Evolutionary conservation across 495 filamentous ascomycete genomes (phyloP), one percentile per base, ranked within the genome.

Genomic region (Sabuloglossum arenarium): DNA sequence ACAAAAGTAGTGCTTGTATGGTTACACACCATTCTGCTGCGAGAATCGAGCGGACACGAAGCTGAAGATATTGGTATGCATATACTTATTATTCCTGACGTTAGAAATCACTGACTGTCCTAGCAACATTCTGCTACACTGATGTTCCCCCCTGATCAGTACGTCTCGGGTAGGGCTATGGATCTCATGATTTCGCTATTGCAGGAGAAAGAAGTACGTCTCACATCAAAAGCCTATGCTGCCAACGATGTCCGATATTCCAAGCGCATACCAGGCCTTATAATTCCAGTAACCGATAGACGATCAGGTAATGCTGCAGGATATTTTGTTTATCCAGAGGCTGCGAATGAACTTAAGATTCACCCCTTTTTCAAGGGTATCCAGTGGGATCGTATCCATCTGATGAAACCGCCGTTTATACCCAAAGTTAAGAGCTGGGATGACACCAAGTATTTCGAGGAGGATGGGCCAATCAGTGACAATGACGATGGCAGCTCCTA

Each of bases 391-490:
- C 62, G 59, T 27, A 54, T 71, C 23, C 86, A 89, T 62, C 63
- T 76, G 16, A 72, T 75, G 53, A 66, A 71, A 32, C 87, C 90
- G 11, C 90, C 88, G 4, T 84, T 86, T 59, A 71, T 93, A 6
- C 90, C 90, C 2, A 68, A 73, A 39, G 79, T 94, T 30, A 73
- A 70, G 31, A 70, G 73, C 25, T 73, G 75, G 61, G 87, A 90
- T 57, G 87, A 95, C 60, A 94, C 88, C 12, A 81, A 84, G 56
- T 95, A 94, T 64, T 94, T 94, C 59, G 84, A 93, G 53, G 84
- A 90, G 53, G 81, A 82, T 59, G 80, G 81, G 37, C 69, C 78
- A n/a, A 75, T 84, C 56, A 79, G 73, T 34, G 69, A 76, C 16
- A 56, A 62, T 42, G 73, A 74, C 9, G 56, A 58, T 25, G 47